Evolutionary conservation across 495 filamentous ascomycete species (phyloP), one percentile per base, ranked within the genome.

Genomic region (Penicillium riverlandense): DNA sequence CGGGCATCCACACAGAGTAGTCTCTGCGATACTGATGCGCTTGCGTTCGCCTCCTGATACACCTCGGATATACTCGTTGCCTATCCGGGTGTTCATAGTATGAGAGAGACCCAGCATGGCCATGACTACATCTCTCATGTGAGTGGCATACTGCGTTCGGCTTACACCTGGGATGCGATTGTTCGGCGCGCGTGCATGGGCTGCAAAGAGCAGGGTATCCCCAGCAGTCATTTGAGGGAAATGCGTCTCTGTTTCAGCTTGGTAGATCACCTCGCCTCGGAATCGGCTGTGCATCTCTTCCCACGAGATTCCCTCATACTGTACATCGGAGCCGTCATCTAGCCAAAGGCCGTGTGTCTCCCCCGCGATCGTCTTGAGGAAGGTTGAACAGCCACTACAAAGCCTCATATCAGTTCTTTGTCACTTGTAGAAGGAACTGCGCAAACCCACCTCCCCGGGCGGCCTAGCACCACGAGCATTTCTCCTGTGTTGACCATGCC

Each of bases 31-130:
- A 62, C 80, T 86, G 38, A 90, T 84, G 48, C 88, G 79, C 67
- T 90, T 91, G 8, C 88, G 62, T 61, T 95, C 88, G 45, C 88
- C 88, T 42, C 88, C 88, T 28, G 78, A 84, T 0, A 92, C 83
- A 45, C 88, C 88, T 33, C 85, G 78, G 37, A 89, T 75, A 43
- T 83, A 86, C 43, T 88, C 85, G 58, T 90, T 88, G 28, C 88
- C 88, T 14, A 92, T 82, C 22, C 71, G 72, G 3, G 88, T 91
- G 63, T 90, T 79, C 44, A 79, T 71, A 0, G 86, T 90, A 52
- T 91, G 85, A 10, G 75, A 72, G 35, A 92, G 76, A 37, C 85
- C 84, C 50, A 90, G 82, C 60, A 86, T 82, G 29, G 85, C 79
- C 83, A 90, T 88, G 45, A 86, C 77, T 16, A 90, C 82, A 54